These are phyloP conservation scores for Myxozyma sirexii DNA, from an alignment of 805 yeast species.

Conservation along the genomic window DNA sequence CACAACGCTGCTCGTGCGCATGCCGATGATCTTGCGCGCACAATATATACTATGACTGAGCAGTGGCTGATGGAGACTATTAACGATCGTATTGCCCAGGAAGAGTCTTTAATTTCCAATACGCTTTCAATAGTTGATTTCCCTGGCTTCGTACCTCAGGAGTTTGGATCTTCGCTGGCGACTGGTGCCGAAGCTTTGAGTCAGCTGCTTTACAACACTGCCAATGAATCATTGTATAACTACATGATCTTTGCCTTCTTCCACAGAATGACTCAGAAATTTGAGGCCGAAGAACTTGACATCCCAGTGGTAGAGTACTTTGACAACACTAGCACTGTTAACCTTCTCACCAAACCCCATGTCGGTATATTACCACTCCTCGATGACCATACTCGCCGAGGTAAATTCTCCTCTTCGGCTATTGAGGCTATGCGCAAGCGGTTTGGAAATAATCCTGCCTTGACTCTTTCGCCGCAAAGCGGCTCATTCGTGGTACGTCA, in stretches of 20 bases:
- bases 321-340: slow-evolving; percentile 59
- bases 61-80: slow-evolving; percentile 46
- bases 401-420: slow-evolving; percentile 41
- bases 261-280: slow-evolving; percentile 44
- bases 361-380: slow-evolving; percentile 45
- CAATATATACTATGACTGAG: slow-evolving; percentile 46
- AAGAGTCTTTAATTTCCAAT: slow-evolving; percentile 39
- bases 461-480: slow-evolving; percentile 31
- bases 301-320: slow-evolving; percentile 59
- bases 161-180: slow-evolving; percentile 8
- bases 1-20: slow-evolving; percentile 47
- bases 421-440: slow-evolving; percentile 42
- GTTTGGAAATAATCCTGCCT: slow-evolving; percentile 39
- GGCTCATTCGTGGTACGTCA: slow-evolving; percentile 53
- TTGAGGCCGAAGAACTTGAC: slow-evolving; percentile 48
- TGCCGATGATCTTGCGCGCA: slow-evolving; percentile 48
- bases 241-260: slow-evolving; percentile 45
- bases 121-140: slow-evolving; percentile 47
- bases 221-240: slow-evolving; percentile 47
- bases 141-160: slow-evolving; percentile 46
- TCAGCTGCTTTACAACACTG: slow-evolving; percentile 47
- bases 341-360: slow-evolving; percentile 51
- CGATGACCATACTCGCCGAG: slow-evolving; percentile 46
- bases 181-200: slow-evolving; percentile 40
- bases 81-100: slow-evolving; percentile 43